Evolutionary conservation across 306 rosid species (phyloP), one percentile per base, ranked within the genome.

Genomic region (Vicia sativa): DNA sequence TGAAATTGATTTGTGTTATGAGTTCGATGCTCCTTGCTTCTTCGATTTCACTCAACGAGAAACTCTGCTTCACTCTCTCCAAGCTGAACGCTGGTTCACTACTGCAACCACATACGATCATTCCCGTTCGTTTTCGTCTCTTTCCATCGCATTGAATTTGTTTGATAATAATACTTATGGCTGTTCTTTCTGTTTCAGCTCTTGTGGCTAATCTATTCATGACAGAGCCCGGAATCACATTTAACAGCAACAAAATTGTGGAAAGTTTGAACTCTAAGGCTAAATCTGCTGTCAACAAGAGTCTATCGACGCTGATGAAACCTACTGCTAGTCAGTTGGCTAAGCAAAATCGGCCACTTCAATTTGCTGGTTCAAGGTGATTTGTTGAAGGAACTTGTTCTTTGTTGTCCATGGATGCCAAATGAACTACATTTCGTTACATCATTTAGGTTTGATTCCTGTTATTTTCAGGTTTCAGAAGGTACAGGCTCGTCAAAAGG

Each of bases 311-410:
- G 35, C 83, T 93, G 79, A 85, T 93, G 96, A 93, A 90, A 78
- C 93, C 98, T 63, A 90, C 98, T 19, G 96, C 93, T 29, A 88
- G 98, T 84, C 97, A 83, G 68, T 80, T 93, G 61, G 98, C 98
- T n/a, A 90, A 91, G 82, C 93, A 86, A 76, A 86, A 84, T 57
- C 71, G 71, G 9, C 68, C 77, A 26, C 37, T 64, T 57, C 87
- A 77, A 64, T 62, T 19, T 79, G 74, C 78, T 77, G 77, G 80
- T 67, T 85, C 84, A 57, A 88, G 95, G 99, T 93, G 74, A 77
- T 50, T 76, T 76, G 11, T 55, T 67, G 52, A 59, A 76, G 71
- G 13, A 74, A 9, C 62, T 76, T 81, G 4, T 53, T 50, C 49
- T 18, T 57, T 70, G 23, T 54, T 29, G 11, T 67, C 13, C 12